Evolutionary conservation across 75 land plant species (phyloP).

Genomic region (Picea glauca): DNA sequence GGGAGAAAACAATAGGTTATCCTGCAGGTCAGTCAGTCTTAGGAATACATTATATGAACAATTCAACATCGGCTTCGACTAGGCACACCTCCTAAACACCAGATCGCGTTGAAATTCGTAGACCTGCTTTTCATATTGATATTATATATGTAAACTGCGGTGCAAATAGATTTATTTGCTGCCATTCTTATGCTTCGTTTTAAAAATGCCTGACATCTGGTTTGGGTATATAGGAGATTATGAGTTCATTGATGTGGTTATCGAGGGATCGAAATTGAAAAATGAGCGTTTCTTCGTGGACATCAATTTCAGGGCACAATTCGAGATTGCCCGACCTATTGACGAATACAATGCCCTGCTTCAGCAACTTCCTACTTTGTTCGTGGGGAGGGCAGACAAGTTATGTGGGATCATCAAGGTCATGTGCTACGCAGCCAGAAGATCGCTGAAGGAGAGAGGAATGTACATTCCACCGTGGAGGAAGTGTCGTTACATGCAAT

Average conservation of each 20-base stretch:
- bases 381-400: slow-evolving; percentile 47
- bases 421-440: slow-evolving; percentile 51
- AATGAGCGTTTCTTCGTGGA: slow-evolving; percentile 46
- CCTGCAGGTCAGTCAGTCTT: slow-evolving; percentile 24
- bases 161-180: background rate
- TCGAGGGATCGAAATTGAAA: slow-evolving; percentile 1
- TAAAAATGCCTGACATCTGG: background rate
- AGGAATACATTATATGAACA: too few relatives aligned
- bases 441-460: slow-evolving; percentile 49
- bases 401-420: slow-evolving; percentile 41
- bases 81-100: too few relatives aligned
- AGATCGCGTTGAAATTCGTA: too few relatives aligned
- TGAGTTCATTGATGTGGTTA: slow-evolving; percentile 76
- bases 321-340: slow-evolving; percentile 74
- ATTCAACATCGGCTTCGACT: too few relatives aligned
- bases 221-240: slow-evolving; percentile 42
- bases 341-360: slow-evolving; percentile 30
- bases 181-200: background rate
- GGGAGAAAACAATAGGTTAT: slow-evolving; percentile 48
- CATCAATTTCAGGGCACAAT: slow-evolving; percentile 51
- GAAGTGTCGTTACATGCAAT: slow-evolving; percentile 59
- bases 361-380: slow-evolving; percentile 41
- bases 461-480: slow-evolving; percentile 77
- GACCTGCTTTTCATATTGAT: too few relatives aligned
- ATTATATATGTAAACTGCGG: too few relatives aligned